phyloP scores from a whole-genome alignment of 768 basidiomycete genomes.

The Xanthoconium stramineum region DNA sequence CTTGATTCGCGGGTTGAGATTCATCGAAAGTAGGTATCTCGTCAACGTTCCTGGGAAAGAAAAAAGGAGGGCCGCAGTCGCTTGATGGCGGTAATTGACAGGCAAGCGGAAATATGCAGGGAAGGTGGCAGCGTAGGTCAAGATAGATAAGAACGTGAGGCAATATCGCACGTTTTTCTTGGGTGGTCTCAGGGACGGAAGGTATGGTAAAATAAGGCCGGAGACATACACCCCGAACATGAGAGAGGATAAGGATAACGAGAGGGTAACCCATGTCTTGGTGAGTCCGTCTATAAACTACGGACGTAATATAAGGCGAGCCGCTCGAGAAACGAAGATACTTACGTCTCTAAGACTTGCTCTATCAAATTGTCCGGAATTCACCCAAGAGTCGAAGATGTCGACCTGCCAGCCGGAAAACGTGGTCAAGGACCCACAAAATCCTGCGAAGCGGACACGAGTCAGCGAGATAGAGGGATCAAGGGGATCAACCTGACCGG shows the following conservation, averaged over 20 bases:
- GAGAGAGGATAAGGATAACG: constrained; percentile 73
- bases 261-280: constrained; percentile 75
- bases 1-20: constrained; percentile 74
- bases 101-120: constrained; percentile 78
- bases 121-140: constrained; percentile 72
- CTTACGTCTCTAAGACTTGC: constrained; percentile 72
- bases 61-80: constrained; percentile 85
- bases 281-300: constrained; percentile 88
- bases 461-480: background rate
- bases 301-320: constrained; percentile 6
- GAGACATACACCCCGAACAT: constrained; percentile 70
- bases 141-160: constrained; percentile 52
- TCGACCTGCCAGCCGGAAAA: constrained; percentile 96
- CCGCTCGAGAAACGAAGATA: background rate
- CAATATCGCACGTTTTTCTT: constrained; percentile 44
- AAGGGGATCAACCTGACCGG: constrained; percentile 46
- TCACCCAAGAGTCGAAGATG: constrained; percentile 81
- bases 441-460: constrained; percentile 45
- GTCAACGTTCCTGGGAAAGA: constrained; percentile 85
- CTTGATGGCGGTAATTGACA: constrained; percentile 64
- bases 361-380: constrained; percentile 52
- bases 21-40: constrained; percentile 73
- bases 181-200: constrained; percentile 44
- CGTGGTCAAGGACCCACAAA: constrained; percentile 95
- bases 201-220: constrained; percentile 35